These are phyloP conservation scores for Metschnikowia peoriensis DNA, from an alignment of 805 yeast species.

Conservation along the genomic window DNA sequence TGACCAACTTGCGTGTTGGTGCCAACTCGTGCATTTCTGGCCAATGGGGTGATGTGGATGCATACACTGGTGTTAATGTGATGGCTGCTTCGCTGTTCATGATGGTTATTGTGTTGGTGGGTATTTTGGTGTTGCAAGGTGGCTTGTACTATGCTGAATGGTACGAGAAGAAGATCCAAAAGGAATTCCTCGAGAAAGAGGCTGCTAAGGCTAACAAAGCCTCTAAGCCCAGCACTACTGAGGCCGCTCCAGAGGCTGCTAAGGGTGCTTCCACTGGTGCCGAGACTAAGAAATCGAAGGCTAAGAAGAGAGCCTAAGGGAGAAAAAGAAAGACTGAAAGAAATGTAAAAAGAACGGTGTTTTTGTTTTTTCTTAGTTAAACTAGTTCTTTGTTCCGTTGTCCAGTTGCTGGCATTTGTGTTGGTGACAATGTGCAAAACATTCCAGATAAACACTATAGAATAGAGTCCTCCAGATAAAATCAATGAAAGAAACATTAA, in stretches of 20 bases:
- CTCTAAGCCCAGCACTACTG: neutral
- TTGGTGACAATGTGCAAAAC: too few species aligned
- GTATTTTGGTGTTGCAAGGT: slow-evolving; percentile 80
- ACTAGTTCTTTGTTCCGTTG: too few species aligned
- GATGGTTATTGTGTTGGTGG: slow-evolving; percentile 65
- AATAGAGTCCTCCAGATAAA: too few species aligned
- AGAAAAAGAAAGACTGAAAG: neutral
- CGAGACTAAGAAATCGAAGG: slow-evolving; percentile 15
- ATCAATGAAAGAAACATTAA: too few species aligned
- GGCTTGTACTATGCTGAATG: slow-evolving; percentile 86
- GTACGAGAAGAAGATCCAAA: slow-evolving; percentile 43
- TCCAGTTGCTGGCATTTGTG: too few species aligned
- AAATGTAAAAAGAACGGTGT: too few species aligned
- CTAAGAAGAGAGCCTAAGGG: slow-evolving; percentile 17
- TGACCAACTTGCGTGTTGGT: slow-evolving; percentile 85
- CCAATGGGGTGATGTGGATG: slow-evolving; percentile 92
- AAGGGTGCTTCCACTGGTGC: slow-evolving; percentile 9
- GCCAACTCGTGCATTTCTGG: slow-evolving; percentile 64
- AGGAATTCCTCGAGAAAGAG: slow-evolving; percentile 28
- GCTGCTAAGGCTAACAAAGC: slow-evolving; percentile 22
- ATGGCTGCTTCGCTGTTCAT: slow-evolving; percentile 87
- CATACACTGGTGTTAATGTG: slow-evolving; percentile 81
- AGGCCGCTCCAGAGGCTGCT: neutral
- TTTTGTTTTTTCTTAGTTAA: neutral
- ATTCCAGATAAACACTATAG: too few species aligned